Base-by-base conservation (phyloP, 306 rosid genomes). In the Corylus avellana region DNA sequence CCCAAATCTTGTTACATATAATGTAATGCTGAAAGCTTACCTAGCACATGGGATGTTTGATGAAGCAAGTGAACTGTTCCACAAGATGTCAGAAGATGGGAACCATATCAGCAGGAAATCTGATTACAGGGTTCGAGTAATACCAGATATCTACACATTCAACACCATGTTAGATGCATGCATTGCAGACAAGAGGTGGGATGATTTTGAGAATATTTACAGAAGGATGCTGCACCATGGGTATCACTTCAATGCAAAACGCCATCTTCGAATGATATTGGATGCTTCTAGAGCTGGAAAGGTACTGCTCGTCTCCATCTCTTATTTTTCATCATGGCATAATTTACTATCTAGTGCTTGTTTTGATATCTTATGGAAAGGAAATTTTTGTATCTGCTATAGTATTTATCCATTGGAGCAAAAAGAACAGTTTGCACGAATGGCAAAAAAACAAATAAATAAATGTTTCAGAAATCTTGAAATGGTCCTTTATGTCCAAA, bases 1-100 rank as follows among this genome's bases (percentile, higher is more conserved):
- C 81, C 98, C 96, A 0, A 94, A 94, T 91, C 89, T 94, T 73
- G 95, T 92, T 76, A 92, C 97, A 71, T 86, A 77, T 86, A 94
- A 94, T 87, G 84, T 92, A 81, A 79, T 94, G 91, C 85, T 95
- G 84, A 92, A 95, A 80, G 92, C 87, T 81, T 92, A 87, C 86
- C 74, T 92, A 72, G 87, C 82, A 14, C 88, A 92, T 80, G 89
- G 92, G 82, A 90, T 88, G 92, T 91, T 90, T 82, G 86, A 84
- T 79, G 91, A 95, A 85, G 98, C 90, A 55, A 89, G 78, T 84
- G 89, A 75, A 55, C 76, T 92, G 80, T 91, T 92, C 78, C 85
- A 87, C 83, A 87, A 76, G 83, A 90, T 95, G 91, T 77, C 81
- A 70, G 90, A 85, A 80, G 85, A 85, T 51, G 82, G 87, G 68